Percentiles rank a stretch among this genome's conserved stretches.
Evolutionary conservation across 78 protist species (phyloP).

Genomic region (Neovahlkampfia damariscottae): DNA sequence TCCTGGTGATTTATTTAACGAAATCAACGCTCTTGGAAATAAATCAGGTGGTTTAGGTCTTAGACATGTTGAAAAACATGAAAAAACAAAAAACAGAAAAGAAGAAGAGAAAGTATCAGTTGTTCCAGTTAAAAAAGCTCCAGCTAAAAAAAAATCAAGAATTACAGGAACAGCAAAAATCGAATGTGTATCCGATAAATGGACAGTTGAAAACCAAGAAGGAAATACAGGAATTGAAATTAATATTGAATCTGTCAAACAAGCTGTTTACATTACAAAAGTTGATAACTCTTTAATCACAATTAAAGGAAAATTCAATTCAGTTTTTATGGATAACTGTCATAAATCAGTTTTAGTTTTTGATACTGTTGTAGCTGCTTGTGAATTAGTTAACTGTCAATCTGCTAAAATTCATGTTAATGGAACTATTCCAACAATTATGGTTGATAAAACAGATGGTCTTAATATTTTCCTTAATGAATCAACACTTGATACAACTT

Average conservation of each 20-base stretch:
- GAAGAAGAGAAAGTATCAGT: constrained; percentile 18
- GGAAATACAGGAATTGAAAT: constrained; percentile 36
- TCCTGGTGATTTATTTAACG: neutral
- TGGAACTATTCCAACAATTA: constrained; percentile 43
- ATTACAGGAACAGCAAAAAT: constrained; percentile 19
- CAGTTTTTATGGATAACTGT: constrained; percentile 60
- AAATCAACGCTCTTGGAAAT: neutral
- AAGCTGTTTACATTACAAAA: constrained; percentile 58
- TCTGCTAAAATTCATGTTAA: constrained; percentile 55
- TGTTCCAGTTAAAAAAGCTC: constrained; percentile 7
- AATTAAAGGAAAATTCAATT: constrained; percentile 76
- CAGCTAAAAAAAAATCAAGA: constrained; percentile 2
- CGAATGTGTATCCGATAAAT: too few relatives aligned
- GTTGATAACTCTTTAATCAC: constrained; percentile 39
- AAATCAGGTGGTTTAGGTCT: constrained; percentile 43
- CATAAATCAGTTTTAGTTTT: constrained; percentile 67
- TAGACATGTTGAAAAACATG: constrained; percentile 54
- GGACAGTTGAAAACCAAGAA: constrained; percentile 63
- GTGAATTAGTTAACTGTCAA: constrained; percentile 69
- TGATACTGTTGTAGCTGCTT: constrained; percentile 47
- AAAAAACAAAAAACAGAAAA: constrained; percentile 64
- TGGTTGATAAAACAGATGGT: constrained; percentile 66
- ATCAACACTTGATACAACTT: constrained; percentile 44
- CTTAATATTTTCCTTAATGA: constrained; percentile 46
- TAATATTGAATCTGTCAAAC: constrained; percentile 14